These are phyloP conservation scores for Mycena polygramma DNA, from an alignment of 768 basidiomycete species.

Conservation along the genomic window DNA sequence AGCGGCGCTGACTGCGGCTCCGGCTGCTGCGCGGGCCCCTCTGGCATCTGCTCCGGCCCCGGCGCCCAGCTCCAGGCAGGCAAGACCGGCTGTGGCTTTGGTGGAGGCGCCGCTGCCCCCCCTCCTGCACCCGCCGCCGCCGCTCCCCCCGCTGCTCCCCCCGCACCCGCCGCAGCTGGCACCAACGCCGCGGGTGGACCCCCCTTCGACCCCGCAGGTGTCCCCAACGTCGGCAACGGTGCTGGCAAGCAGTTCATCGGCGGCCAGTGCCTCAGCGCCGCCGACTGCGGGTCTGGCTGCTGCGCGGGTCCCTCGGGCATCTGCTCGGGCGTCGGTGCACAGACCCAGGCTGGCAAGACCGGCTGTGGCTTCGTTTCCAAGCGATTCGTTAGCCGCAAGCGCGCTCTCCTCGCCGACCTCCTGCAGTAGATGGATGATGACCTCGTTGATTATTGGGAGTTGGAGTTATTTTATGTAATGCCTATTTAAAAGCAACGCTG, in stretches of 20 bases:
- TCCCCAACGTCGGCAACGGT: slow-evolving; percentile 28
- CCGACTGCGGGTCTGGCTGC: slow-evolving; percentile 29
- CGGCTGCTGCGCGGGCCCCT: slow-evolving; percentile 26
- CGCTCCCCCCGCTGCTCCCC: slow-evolving; percentile 3
- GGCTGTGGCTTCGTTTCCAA: slow-evolving; percentile 29
- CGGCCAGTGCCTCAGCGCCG: slow-evolving; percentile 31
- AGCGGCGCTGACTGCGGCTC: slow-evolving; percentile 20
- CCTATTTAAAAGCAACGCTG: slow-evolving; percentile 8
- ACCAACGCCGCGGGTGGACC: slow-evolving; percentile 15
- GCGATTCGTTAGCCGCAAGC: slow-evolving; percentile 19
- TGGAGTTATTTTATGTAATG: slow-evolving; percentile 17
- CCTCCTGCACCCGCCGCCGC: slow-evolving; percentile 11
- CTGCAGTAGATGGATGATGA: slow-evolving; percentile 6
- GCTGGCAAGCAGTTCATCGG: slow-evolving; percentile 30
- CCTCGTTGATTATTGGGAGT: slow-evolving; percentile 7
- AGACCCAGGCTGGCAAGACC: slow-evolving; percentile 33
- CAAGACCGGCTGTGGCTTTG: slow-evolving; percentile 31
- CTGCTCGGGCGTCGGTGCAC: slow-evolving; percentile 31
- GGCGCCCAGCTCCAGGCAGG: slow-evolving; percentile 22
- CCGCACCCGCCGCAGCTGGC: not conserved
- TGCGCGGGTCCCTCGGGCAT: slow-evolving; percentile 29
- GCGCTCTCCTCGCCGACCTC: not conserved
- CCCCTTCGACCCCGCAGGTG: slow-evolving; percentile 29
- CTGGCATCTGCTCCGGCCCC: slow-evolving; percentile 26
- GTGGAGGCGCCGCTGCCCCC: not conserved